Evolutionary conservation across 1,139 yeast genomes (phyloP).

Genomic region (Geotrichum citri-aurantii): DNA sequence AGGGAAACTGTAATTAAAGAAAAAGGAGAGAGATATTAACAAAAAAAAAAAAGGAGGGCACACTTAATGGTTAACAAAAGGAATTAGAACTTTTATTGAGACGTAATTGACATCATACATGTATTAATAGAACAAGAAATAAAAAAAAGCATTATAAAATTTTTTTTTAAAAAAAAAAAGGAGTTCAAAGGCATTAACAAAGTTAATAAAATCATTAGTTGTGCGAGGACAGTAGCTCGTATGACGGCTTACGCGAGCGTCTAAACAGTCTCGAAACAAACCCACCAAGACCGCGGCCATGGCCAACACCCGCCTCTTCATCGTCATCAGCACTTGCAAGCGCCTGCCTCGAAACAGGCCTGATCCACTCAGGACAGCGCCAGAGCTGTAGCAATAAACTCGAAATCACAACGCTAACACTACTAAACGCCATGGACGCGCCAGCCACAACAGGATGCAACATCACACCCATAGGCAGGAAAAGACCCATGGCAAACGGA

Average conservation of each 20-base stretch:
- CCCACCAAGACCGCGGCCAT: background rate
- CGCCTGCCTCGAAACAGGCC: background rate
- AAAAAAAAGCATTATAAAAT: background rate
- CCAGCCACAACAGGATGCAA: conserved; percentile 88
- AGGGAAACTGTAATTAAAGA: too few relatives aligned
- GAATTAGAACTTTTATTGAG: too few relatives aligned
- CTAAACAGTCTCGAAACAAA: background rate
- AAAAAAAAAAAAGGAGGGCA: too few relatives aligned
- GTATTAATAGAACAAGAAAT: background rate
- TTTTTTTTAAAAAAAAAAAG: background rate
- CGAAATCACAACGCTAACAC: conserved; percentile 80
- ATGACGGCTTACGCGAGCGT: background rate
- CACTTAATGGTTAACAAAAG: too few relatives aligned
- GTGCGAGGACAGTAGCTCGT: background rate
- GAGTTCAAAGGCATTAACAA: background rate
- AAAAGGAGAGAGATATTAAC: too few relatives aligned
- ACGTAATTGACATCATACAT: background rate
- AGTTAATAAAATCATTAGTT: background rate
- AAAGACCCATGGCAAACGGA: conserved; percentile 92
- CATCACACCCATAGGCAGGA: conserved; percentile 71
- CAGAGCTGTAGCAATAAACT: conserved; percentile 55
- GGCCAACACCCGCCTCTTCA: background rate
- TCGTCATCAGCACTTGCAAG: background rate
- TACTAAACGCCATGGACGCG: conserved; percentile 87
- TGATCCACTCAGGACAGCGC: conserved; percentile 33